Evolutionary conservation across 176 grass and related monocot species (phyloP).

Genomic region (Echinochloa phyllopogon): DNA sequence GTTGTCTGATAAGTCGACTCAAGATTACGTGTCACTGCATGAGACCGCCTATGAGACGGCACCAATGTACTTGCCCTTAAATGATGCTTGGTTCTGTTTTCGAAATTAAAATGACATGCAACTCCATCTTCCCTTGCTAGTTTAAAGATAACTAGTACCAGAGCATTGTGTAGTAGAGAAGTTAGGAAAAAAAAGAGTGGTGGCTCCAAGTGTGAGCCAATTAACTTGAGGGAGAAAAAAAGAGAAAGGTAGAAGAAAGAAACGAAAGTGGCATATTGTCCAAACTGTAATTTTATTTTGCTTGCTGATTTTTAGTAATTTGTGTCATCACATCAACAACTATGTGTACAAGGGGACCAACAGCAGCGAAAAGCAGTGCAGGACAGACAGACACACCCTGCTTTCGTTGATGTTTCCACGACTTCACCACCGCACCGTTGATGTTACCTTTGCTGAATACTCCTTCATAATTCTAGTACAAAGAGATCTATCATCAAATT

Average conservation of each 20-base stretch:
- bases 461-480: too few species aligned
- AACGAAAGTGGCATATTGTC: not conserved
- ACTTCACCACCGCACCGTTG: too few species aligned
- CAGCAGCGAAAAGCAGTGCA: too few species aligned
- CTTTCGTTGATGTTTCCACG: not conserved
- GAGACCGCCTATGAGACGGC: too few species aligned
- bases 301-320: too few species aligned
- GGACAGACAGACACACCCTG: not conserved
- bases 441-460: too few species aligned
- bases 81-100: not conserved
- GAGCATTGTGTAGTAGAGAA: not conserved
- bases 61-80: too few species aligned
- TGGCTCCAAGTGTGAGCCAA: not conserved
- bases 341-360: not conserved
- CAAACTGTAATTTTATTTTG: not conserved
- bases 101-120: not conserved
- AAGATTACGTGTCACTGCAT: too few species aligned
- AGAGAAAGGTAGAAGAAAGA: not conserved
- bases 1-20: too few species aligned
- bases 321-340: not conserved
- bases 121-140: not conserved
- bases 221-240: not conserved
- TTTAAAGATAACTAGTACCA: not conserved
- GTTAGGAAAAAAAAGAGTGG: not conserved
- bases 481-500: not conserved